phyloP scores from a whole-genome alignment of 2,329 filamentous ascomycete genomes.

The Penicillium digitatum region DNA sequence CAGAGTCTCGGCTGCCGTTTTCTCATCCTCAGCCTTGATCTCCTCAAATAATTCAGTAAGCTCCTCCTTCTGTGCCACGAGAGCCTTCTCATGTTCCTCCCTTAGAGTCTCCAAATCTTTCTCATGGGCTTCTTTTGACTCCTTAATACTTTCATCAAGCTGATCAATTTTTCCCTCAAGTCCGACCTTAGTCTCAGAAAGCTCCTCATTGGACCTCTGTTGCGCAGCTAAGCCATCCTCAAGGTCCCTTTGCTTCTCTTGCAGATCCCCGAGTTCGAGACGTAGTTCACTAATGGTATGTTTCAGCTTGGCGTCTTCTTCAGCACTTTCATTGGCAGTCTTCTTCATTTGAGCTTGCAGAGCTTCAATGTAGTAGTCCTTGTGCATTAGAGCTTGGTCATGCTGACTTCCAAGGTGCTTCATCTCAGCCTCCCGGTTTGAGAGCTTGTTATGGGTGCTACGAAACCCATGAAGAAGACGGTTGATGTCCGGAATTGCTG shows the following conservation, averaged over 20 bases:
- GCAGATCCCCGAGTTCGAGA: slow-evolving; percentile 48
- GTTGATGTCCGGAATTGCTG: slow-evolving; percentile 47
- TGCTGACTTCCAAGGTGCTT: slow-evolving; percentile 49
- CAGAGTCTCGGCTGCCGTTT: slow-evolving; percentile 35
- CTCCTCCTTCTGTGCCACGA: slow-evolving; percentile 44
- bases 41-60: slow-evolving; percentile 48
- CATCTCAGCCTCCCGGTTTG: slow-evolving; percentile 48
- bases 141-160: slow-evolving; percentile 39
- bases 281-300: slow-evolving; percentile 48
- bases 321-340: slow-evolving; percentile 48
- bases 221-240: slow-evolving; percentile 46
- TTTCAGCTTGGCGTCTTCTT: slow-evolving; percentile 45
- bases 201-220: slow-evolving; percentile 44
- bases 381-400: slow-evolving; percentile 49
- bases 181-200: slow-evolving; percentile 44
- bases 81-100: slow-evolving; percentile 32
- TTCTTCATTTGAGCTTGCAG: slow-evolving; percentile 50
- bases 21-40: slow-evolving; percentile 44
- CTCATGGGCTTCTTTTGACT: slow-evolving; percentile 45
- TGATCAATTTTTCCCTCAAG: slow-evolving; percentile 41
- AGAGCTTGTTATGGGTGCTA: slow-evolving; percentile 50
- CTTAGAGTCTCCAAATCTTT: slow-evolving; percentile 34
- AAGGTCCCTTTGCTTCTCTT: slow-evolving; percentile 52
- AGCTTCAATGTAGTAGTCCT: slow-evolving; percentile 52
- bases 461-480: slow-evolving; percentile 47